phyloP scores from a whole-genome alignment of 148 eudicot species.

The Arbutus unedo region DNA sequence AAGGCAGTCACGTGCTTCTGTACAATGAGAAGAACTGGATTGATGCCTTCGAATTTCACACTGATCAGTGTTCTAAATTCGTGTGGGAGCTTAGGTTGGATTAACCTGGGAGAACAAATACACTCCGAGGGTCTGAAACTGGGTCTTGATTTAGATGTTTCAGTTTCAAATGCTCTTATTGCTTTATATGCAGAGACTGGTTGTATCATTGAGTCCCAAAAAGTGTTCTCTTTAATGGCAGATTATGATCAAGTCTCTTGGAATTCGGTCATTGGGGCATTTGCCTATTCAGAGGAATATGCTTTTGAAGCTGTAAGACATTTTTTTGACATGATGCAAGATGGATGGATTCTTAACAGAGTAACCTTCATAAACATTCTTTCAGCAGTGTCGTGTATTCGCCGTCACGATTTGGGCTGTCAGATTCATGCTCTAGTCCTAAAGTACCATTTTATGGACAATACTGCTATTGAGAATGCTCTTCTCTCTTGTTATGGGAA shows the following conservation, averaged over 20 bases:
- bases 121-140: constrained; percentile 64
- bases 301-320: constrained; percentile 47
- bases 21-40: constrained; percentile 53
- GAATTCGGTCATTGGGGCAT: constrained; percentile 70
- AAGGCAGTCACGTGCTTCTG: constrained; percentile 50
- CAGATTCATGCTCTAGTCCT: constrained; percentile 64
- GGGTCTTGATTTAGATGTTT: constrained; percentile 68
- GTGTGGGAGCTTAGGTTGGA: constrained; percentile 70
- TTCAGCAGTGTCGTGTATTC: constrained; percentile 60
- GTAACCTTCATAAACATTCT: constrained; percentile 70
- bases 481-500: constrained; percentile 81
- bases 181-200: constrained; percentile 57
- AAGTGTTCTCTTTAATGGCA: constrained; percentile 54
- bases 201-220: constrained; percentile 42
- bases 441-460: constrained; percentile 38
- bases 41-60: constrained; percentile 57
- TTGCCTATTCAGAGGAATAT: constrained; percentile 47
- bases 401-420: constrained; percentile 36
- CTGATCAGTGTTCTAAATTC: constrained; percentile 76
- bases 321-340: constrained; percentile 56
- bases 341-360: constrained; percentile 47
- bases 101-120: constrained; percentile 54
- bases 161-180: constrained; percentile 76
- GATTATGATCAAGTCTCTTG: constrained; percentile 72
- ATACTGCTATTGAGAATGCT: constrained; percentile 51